These are phyloP conservation scores for Aspergillus novoparasiticus DNA, from an alignment of 2,329 filamentous ascomycete species.

Conservation along the genomic window DNA sequence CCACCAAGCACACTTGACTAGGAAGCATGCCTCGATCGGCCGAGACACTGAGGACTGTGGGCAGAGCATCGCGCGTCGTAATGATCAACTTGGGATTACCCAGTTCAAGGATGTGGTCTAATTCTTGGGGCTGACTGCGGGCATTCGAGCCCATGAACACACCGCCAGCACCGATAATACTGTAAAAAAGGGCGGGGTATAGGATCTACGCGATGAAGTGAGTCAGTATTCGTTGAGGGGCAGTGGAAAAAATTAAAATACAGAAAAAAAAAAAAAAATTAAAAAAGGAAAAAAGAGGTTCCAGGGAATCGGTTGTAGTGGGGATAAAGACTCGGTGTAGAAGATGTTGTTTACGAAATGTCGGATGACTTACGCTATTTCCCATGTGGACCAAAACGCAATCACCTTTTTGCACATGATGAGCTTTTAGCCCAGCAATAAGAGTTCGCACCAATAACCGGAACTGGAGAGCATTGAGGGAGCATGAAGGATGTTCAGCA, in stretches of 20 bases:
- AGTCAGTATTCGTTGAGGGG: conserved; percentile 18
- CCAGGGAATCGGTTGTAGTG: neutral
- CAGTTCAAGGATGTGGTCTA: conserved; percentile 49
- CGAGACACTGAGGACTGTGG: conserved; percentile 39
- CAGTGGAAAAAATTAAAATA: conserved; percentile 2
- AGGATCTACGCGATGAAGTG: conserved; percentile 32
- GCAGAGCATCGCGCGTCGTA: conserved; percentile 42
- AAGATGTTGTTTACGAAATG: neutral
- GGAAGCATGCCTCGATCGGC: conserved; percentile 33
- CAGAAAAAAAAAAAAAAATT: conserved; percentile 7
- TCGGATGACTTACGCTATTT: conserved; percentile 40
- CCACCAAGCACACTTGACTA: conserved; percentile 40
- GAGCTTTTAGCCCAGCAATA: conserved; percentile 44
- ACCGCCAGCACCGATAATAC: conserved; percentile 50
- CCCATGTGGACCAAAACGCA: conserved; percentile 47
- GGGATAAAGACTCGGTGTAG: conserved; percentile 13
- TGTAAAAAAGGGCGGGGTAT: conserved; percentile 42
- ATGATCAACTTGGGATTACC: conserved; percentile 52
- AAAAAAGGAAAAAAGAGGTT: neutral
- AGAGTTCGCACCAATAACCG: conserved; percentile 39
- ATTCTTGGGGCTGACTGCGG: conserved; percentile 49
- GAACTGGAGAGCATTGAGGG: conserved; percentile 40
- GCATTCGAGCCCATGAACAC: conserved; percentile 57
- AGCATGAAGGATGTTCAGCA: conserved; percentile 41
- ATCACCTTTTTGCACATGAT: conserved; percentile 43